Conservation (phyloP, 2,329 filamentous ascomycete genomes). For the Cyphellophora europaea region DNA sequence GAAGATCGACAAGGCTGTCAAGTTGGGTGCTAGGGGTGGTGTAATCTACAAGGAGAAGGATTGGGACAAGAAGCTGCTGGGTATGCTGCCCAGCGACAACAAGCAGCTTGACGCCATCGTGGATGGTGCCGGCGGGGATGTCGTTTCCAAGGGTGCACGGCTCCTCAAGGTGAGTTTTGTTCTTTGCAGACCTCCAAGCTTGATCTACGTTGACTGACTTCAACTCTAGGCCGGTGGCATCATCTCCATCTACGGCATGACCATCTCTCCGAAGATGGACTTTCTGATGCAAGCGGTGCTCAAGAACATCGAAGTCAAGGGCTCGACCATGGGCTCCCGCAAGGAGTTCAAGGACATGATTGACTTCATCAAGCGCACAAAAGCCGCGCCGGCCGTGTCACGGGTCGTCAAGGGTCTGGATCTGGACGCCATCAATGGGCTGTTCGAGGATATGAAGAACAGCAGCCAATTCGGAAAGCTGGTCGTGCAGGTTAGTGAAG, state of each 20-base stretch:
- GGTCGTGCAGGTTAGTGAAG: slow-evolving; percentile 58
- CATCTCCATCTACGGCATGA: slow-evolving; percentile 90
- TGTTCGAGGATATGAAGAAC: slow-evolving; percentile 83
- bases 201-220: background rate
- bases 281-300: slow-evolving; percentile 77
- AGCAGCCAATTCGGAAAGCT: slow-evolving; percentile 88
- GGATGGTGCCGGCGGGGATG: slow-evolving; percentile 82
- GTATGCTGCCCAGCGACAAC: slow-evolving; percentile 50
- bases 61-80: slow-evolving; percentile 70
- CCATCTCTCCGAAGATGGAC: slow-evolving; percentile 71
- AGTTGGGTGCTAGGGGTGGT: slow-evolving; percentile 71
- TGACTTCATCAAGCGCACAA: slow-evolving; percentile 63
- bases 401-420: slow-evolving; percentile 63
- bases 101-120: slow-evolving; percentile 72
- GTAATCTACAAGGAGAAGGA: slow-evolving; percentile 67
- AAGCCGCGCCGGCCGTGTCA: slow-evolving; percentile 70
- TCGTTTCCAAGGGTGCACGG: slow-evolving; percentile 58
- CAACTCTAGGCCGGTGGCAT: slow-evolving; percentile 58
- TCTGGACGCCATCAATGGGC: slow-evolving; percentile 63
- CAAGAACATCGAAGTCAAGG: slow-evolving; percentile 77
- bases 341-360: slow-evolving; percentile 90
- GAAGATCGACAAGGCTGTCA: slow-evolving; percentile 64
- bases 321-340: slow-evolving; percentile 83
- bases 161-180: slow-evolving; percentile 53
- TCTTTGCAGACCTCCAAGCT: background rate